Percentiles rank a stretch among this genome's conserved stretches.
These are phyloP conservation scores for Termitomyces sp. DNA, from an alignment of 768 basidiomycete species.

Conservation along the genomic window DNA sequence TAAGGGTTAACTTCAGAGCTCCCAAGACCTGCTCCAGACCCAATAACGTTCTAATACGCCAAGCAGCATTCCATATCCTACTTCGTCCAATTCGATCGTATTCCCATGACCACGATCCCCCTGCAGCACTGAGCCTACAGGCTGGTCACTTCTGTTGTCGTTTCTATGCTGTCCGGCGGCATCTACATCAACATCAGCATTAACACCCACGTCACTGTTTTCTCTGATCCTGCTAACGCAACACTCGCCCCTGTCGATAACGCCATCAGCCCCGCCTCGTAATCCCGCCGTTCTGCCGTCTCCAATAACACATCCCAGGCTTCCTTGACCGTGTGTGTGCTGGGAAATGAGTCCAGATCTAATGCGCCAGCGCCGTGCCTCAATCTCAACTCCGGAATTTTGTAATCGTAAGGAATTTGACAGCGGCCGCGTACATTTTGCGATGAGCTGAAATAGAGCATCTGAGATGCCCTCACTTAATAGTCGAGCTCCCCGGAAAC, in stretches of 20 bases:
- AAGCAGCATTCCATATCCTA: conserved; percentile 34
- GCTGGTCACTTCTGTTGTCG: conserved; percentile 7
- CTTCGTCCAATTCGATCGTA: conserved; percentile 29
- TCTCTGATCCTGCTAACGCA: background rate
- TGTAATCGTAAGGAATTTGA: background rate
- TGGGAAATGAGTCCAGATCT: background rate
- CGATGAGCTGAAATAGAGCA: conserved; percentile 12
- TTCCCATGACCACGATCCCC: conserved; percentile 8
- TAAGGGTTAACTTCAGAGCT: conserved; percentile 3
- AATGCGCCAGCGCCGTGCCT: background rate
- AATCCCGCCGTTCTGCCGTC: background rate
- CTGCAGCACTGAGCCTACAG: conserved; percentile 3
- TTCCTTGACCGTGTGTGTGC: background rate
- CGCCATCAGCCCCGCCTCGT: background rate
- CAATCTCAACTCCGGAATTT: background rate
- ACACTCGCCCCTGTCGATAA: conserved; percentile 2
- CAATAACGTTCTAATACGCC: conserved; percentile 34
- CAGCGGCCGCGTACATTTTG: conserved; percentile 9
- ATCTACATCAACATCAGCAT: conserved; percentile 7
- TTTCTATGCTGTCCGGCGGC: conserved; percentile 10
- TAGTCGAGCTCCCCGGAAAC: conserved; percentile 1
- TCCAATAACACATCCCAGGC: background rate
- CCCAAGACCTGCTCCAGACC: conserved; percentile 19
- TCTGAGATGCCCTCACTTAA: conserved; percentile 13
- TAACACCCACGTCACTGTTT: conserved; percentile 4